A percentile compares a stretch with the other conserved stretches of the same genome.
phyloP scores from a whole-genome alignment of 192 early-diverging fungal species.

The Helicostylum pulchrum region DNA sequence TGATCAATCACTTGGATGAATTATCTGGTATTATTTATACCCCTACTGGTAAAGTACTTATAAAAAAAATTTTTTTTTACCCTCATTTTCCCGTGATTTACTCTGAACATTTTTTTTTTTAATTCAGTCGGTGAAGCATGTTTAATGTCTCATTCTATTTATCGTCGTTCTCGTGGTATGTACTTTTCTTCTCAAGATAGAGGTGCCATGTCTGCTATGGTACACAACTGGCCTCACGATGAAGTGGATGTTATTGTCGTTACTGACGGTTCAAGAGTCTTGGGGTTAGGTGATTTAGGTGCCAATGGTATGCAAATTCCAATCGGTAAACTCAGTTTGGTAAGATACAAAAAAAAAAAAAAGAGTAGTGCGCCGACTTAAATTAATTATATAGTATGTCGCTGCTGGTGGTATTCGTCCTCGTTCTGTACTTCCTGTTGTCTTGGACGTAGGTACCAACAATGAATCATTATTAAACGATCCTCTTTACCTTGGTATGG shows the following conservation, averaged over 20 bases:
- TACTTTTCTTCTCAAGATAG: slow-evolving; percentile 52
- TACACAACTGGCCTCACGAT: slow-evolving; percentile 56
- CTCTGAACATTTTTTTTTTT: slow-evolving; percentile 16
- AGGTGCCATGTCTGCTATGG: slow-evolving; percentile 54
- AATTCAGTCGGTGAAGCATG: slow-evolving; percentile 50
- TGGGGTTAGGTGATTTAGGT: slow-evolving; percentile 39
- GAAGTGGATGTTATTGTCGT: slow-evolving; percentile 47
- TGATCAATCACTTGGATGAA: slow-evolving; percentile 50
- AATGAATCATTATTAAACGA: slow-evolving; percentile 33
- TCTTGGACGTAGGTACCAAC: slow-evolving; percentile 38
- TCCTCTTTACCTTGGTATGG: slow-evolving; percentile 39
- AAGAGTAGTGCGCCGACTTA: not conserved
- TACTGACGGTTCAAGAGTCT: slow-evolving; percentile 34
- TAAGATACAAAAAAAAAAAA: slow-evolving; percentile 4
- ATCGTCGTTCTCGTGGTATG: slow-evolving; percentile 53
- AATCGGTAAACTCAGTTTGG: slow-evolving; percentile 41
- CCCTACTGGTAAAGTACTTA: slow-evolving; percentile 42
- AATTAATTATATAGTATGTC: slow-evolving; percentile 28
- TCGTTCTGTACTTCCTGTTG: slow-evolving; percentile 34
- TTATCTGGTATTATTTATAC: slow-evolving; percentile 55
- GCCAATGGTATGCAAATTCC: slow-evolving; percentile 41
- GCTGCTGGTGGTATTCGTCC: slow-evolving; percentile 38
- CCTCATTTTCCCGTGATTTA: slow-evolving; percentile 11
- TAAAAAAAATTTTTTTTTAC: not conserved
- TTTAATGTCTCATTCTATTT: slow-evolving; percentile 48